phyloP scores from a whole-genome alignment of 192 early-diverging fungal genomes.

The Entomortierella lignicola region DNA sequence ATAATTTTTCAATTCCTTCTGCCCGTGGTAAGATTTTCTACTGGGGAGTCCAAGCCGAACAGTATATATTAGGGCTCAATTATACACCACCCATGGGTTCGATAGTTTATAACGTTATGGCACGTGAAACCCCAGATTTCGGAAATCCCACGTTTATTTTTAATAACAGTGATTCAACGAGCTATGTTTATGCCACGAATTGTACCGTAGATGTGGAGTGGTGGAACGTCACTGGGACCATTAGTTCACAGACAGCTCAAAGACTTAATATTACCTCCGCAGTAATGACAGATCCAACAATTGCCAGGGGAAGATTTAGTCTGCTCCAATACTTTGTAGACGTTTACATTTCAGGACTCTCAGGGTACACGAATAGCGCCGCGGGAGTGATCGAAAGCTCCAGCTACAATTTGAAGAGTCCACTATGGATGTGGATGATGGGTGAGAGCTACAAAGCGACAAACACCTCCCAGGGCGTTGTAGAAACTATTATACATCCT shows the following conservation, averaged over 20 bases:
- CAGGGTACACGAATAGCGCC: not conserved
- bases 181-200: not conserved
- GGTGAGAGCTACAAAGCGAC: not conserved
- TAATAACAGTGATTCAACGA: not conserved
- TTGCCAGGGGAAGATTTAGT: not conserved
- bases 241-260: not conserved
- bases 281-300: not conserved
- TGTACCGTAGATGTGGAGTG: not conserved
- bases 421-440: slow-evolving; percentile 1
- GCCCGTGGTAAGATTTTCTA: not conserved
- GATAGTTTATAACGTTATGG: not conserved
- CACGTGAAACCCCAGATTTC: not conserved
- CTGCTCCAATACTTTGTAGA: not conserved
- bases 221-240: not conserved
- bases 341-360: not conserved
- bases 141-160: not conserved
- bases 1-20: not conserved
- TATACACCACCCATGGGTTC: not conserved
- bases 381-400: not conserved
- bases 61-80: not conserved
- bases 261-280: not conserved
- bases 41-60: not conserved
- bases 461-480: not conserved
- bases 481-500: not conserved
- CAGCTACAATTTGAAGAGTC: not conserved